A percentile compares a stretch with the other conserved stretches of the same genome.
phyloP scores from a whole-genome alignment of 176 grass and related monocot genomes.

The Oryza officinalis region DNA sequence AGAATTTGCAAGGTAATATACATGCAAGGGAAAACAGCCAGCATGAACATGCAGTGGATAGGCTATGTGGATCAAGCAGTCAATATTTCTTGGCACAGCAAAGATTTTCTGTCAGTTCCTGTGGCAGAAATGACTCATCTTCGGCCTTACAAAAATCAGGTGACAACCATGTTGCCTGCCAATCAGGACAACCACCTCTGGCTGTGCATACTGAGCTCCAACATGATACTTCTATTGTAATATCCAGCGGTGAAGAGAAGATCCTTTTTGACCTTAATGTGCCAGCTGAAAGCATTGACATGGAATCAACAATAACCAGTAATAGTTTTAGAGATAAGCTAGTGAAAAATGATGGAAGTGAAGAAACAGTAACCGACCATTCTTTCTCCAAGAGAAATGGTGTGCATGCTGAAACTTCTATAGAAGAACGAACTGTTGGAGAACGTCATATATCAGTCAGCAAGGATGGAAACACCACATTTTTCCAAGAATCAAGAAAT shows the following conservation, averaged over 20 bases:
- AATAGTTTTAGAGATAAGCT: conserved; percentile 16
- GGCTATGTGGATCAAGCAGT: conserved; percentile 18
- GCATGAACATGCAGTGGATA: conserved; percentile 10
- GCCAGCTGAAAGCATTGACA: conserved; percentile 51
- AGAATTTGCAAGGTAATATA: conserved; percentile 14
- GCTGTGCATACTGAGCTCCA: conserved; percentile 26
- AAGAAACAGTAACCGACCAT: conserved; percentile 50
- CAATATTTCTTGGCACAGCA: not conserved
- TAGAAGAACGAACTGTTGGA: conserved; percentile 10
- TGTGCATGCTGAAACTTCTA: conserved; percentile 12
- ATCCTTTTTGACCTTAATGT: conserved; percentile 54
- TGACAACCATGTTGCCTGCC: not conserved
- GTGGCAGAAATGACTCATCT: conserved; percentile 15
- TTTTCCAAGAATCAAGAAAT: conserved; percentile 15
- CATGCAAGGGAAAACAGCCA: not conserved
- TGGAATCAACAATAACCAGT: conserved; percentile 29
- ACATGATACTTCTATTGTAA: conserved; percentile 31
- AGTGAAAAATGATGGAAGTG: conserved; percentile 36
- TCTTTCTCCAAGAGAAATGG: conserved; percentile 21
- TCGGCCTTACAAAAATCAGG: conserved; percentile 29
- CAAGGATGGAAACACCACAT: conserved; percentile 3
- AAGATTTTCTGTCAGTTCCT: not conserved
- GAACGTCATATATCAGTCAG: not conserved
- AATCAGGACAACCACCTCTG: not conserved
- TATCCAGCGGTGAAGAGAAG: conserved; percentile 34